A percentile compares a stretch with the other conserved stretches of the same genome.
Evolutionary conservation across 257 asterid genomes (phyloP).

Genomic region (Solanum boliviense): DNA sequence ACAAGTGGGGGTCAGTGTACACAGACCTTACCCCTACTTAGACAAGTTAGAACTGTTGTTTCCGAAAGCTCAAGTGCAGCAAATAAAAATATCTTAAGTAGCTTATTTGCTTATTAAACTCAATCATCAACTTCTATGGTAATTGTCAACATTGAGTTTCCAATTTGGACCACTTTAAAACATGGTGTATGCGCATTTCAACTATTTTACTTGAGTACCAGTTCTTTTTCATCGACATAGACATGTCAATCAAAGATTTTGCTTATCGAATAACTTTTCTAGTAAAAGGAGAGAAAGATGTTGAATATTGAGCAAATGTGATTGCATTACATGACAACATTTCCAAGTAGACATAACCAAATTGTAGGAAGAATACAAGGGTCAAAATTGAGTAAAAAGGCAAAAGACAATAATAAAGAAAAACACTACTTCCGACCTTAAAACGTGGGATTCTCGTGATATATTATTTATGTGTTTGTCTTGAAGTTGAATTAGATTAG

Average conservation of each 20-base stretch:
- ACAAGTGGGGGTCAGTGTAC: neutral
- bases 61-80: too few relatives aligned
- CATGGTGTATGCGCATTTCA: neutral
- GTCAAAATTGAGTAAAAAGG: neutral
- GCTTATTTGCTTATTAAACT: too few relatives aligned
- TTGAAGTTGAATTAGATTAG: neutral
- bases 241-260: neutral
- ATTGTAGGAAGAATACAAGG: neutral
- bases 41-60: too few relatives aligned
- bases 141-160: neutral
- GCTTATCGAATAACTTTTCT: neutral
- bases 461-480: conserved; percentile 1
- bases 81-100: too few relatives aligned
- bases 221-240: neutral
- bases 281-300: neutral
- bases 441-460: conserved; percentile 5
- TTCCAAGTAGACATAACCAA: neutral
- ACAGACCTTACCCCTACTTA: neutral
- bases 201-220: neutral
- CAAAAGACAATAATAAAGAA: neutral
- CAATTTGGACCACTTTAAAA: neutral
- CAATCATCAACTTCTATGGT: neutral
- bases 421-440: neutral
- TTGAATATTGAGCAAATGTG: neutral
- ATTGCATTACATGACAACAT: neutral